Base-by-base conservation (phyloP, 73 alveolate genomes). In the Paramecium pentaurelia region DNA sequence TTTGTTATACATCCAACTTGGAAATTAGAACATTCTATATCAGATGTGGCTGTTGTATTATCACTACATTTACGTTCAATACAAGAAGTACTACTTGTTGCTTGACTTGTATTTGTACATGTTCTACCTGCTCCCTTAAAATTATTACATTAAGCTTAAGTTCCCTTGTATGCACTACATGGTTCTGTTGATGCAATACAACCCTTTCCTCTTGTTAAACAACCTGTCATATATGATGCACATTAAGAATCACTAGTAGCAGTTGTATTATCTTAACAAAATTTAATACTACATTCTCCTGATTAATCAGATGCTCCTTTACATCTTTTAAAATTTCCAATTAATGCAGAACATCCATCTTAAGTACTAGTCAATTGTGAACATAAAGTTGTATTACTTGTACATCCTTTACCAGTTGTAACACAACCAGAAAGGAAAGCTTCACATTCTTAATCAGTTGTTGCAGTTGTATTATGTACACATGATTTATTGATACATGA, bases 121-220 rank as follows among this genome's bases (percentile, higher is more conserved):
- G 40, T 73, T 73, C 60, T 73, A 38, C 87, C 71, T 25, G 47
- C 75, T 6, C 91, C 91, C 32, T 10, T 80, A 25, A 80, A 80
- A 16, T 80, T 44, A 20, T 40, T 36, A 18, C 91, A 80, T 27
- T 27, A 38, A 9, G 91, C 27, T 36, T 44, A 36, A n/a, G 91
- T 80, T 6, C 91, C 91, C 27, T 25, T 27, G 30, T 80, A 80
- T n/a, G 71, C 47, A n/a, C 51, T 40, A 22, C 91, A 80, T 8
- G 71, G 51, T 27, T 45, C 77, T 40, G 42, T 80, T 12, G 91
- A 49, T 7, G 71, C 36, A 45, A 80, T 49, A 18, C 91, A 80
- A 11, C 91, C 91, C 22, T 27, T 36, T 20, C 71, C 77, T 25
- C 58, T 80, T 9, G 91, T 80, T 22, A 80, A 22, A 45, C 91